Percentiles rank a stretch among this genome's conserved stretches.
phyloP scores from a whole-genome alignment of 805 yeast species.

The Suhomyces xylopsoci region DNA sequence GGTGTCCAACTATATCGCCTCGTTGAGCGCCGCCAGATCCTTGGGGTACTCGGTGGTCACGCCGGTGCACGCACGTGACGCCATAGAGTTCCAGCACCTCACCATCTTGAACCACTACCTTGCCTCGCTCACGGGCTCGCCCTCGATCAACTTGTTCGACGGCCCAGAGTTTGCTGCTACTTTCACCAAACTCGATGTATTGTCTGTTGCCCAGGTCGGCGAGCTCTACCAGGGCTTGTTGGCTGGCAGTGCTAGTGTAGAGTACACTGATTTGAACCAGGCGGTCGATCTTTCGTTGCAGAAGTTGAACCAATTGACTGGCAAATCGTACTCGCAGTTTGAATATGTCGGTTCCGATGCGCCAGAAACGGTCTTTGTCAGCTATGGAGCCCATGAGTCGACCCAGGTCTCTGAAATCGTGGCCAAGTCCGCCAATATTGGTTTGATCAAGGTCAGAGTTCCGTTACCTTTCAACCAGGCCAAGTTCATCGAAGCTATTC shows the following conservation, averaged over 20 bases:
- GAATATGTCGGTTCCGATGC: conserved; percentile 64
- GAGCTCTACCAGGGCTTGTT: conserved; percentile 37
- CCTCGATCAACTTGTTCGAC: conserved; percentile 74
- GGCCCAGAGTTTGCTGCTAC: conserved; percentile 65
- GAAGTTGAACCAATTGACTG: conserved; percentile 52
- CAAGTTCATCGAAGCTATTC: conserved; percentile 58
- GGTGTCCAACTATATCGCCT: conserved; percentile 60
- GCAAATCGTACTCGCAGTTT: conserved; percentile 55
- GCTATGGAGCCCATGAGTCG: conserved; percentile 72
- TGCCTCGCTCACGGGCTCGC: conserved; percentile 47
- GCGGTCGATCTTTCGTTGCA: conserved; percentile 46
- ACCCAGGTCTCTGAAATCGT: conserved; percentile 50
- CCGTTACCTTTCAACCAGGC: conserved; percentile 75
- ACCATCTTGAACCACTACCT: conserved; percentile 62
- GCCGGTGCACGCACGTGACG: conserved; percentile 51
- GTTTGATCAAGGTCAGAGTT: conserved; percentile 68
- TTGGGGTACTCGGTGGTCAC: conserved; percentile 67
- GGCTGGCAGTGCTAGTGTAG: conserved; percentile 16
- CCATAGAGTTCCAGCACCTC: conserved; percentile 62
- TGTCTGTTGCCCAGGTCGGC: conserved; percentile 43
- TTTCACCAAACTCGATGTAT: conserved; percentile 44
- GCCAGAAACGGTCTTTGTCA: conserved; percentile 74
- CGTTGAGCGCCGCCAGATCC: conserved; percentile 58
- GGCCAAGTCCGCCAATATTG: conserved; percentile 41
- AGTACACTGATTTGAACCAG: conserved; percentile 25